phyloP scores from a whole-genome alignment of 139 green algal species.

The Ostreobium quekettii region DNA sequence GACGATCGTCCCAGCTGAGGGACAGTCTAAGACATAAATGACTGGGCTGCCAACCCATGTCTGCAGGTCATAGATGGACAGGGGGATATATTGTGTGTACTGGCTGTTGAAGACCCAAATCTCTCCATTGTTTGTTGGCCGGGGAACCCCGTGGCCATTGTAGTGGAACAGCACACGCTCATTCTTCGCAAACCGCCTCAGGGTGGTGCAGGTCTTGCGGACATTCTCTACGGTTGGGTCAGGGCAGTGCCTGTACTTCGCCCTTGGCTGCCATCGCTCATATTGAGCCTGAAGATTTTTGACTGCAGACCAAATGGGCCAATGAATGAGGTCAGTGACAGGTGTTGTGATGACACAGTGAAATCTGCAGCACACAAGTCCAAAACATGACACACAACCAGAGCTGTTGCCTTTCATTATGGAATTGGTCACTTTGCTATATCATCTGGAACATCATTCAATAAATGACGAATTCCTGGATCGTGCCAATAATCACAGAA shows the following conservation, averaged over 20 bases:
- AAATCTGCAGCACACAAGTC: too few species aligned
- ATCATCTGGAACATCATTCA: too few species aligned
- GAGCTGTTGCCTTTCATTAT: too few species aligned
- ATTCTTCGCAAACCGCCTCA: constrained; percentile 74
- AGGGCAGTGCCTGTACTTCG: constrained; percentile 92
- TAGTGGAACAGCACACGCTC: constrained; percentile 99
- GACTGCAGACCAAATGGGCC: constrained; percentile 43
- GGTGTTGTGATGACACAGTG: too few species aligned
- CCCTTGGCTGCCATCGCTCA: constrained; percentile 94
- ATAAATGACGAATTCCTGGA: too few species aligned
- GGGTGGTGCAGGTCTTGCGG: constrained; percentile 85
- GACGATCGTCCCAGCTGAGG: constrained; percentile 80
- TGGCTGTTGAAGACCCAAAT: constrained; percentile 37
- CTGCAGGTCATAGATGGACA: constrained; percentile 94
- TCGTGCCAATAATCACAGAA: too few species aligned
- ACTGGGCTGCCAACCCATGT: constrained; percentile 82
- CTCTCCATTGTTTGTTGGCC: constrained; percentile 94
- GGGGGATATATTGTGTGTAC: constrained; percentile 99
- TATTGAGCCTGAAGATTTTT: constrained; percentile 99
- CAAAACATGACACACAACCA: too few species aligned
- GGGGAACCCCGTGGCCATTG: constrained; percentile 97
- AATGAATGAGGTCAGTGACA: too few species aligned
- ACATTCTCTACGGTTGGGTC: constrained; percentile 97
- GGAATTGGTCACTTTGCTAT: too few species aligned
- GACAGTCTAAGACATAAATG: constrained; percentile 99